These are phyloP conservation scores for Phytophthora ramorum DNA, from an alignment of 352 stramenopile genomes.

Conservation along the genomic window DNA sequence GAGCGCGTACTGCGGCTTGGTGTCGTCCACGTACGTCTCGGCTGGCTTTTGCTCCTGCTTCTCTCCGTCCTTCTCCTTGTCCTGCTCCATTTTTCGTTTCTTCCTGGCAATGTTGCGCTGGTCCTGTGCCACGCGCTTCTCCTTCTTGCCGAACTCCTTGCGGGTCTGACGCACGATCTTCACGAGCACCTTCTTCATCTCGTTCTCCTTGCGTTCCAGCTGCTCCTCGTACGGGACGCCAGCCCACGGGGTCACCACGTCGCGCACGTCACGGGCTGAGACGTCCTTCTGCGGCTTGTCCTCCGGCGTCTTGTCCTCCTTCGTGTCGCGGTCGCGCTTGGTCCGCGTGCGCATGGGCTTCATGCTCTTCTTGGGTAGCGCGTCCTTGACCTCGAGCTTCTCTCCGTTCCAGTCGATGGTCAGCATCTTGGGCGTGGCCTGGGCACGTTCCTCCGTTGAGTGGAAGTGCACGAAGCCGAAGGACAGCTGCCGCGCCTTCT, in stretches of 20 bases:
- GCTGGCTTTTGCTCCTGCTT: slow-evolving; percentile 23
- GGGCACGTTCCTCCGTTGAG: slow-evolving; percentile 61
- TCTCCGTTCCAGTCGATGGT: slow-evolving; percentile 74
- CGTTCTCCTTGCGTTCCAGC: slow-evolving; percentile 82
- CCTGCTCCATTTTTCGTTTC: slow-evolving; percentile 71
- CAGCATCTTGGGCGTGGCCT: slow-evolving; percentile 54
- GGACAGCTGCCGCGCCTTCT: slow-evolving; percentile 79
- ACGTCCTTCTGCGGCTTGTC: slow-evolving; percentile 26
- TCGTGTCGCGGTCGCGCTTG: slow-evolving; percentile 13
- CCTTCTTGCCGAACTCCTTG: slow-evolving; percentile 89
- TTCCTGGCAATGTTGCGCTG: slow-evolving; percentile 66
- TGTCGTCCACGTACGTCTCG: slow-evolving; percentile 29
- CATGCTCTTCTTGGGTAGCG: slow-evolving; percentile 67
- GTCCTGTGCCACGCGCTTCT: slow-evolving; percentile 73
- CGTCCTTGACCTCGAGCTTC: slow-evolving; percentile 77
- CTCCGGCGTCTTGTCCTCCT: slow-evolving; percentile 7
- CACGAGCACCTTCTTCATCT: slow-evolving; percentile 92
- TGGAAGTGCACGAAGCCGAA: slow-evolving; percentile 86
- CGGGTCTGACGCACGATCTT: slow-evolving; percentile 86
- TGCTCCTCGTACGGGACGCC: slow-evolving; percentile 83
- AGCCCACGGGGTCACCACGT: slow-evolving; percentile 88
- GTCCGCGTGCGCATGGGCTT: slow-evolving; percentile 35
- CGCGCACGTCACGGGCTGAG: slow-evolving; percentile 54
- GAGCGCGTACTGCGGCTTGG: slow-evolving; percentile 45
- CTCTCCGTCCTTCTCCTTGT: slow-evolving; percentile 70